Evolutionary conservation across 805 yeast genomes (phyloP).

Genomic region (Schwanniomyces yamadae): DNA sequence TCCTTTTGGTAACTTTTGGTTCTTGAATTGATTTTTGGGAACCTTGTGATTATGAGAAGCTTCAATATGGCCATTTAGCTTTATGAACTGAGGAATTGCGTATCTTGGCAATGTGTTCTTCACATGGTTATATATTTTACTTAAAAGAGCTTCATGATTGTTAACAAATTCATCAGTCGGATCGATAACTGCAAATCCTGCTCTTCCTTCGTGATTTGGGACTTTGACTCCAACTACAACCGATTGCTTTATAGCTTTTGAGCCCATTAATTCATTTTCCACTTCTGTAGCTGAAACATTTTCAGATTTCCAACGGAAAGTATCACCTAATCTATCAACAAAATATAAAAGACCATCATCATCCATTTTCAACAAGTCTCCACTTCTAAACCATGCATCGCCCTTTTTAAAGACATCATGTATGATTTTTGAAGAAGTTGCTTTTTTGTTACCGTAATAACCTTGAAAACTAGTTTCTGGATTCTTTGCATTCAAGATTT

Average conservation of each 20-base stretch:
- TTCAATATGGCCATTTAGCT: constrained; percentile 60
- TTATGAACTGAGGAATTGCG: constrained; percentile 81
- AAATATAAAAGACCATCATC: constrained; percentile 70
- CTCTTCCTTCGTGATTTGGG: constrained; percentile 90
- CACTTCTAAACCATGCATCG: constrained; percentile 89
- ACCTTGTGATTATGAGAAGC: constrained; percentile 83
- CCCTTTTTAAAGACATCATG: constrained; percentile 77
- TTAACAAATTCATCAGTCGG: constrained; percentile 37
- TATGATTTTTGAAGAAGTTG: constrained; percentile 73
- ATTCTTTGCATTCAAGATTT: constrained; percentile 59
- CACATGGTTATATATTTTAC: constrained; percentile 27
- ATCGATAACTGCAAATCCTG: constrained; percentile 83
- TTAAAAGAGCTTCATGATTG: constrained; percentile 36
- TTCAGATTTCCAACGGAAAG: constrained; percentile 95
- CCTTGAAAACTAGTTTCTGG: constrained; percentile 86
- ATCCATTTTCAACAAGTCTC: constrained; percentile 76
- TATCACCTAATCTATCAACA: constrained; percentile 91
- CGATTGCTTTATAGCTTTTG: constrained; percentile 53
- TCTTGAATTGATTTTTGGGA: constrained; percentile 64
- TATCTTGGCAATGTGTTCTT: constrained; percentile 64
- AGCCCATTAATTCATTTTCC: constrained; percentile 65
- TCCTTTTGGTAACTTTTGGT: constrained; percentile 71
- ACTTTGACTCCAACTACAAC: constrained; percentile 87
- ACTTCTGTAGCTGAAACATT: constrained; percentile 93
- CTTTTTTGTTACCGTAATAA: constrained; percentile 74